A percentile compares a stretch with the other conserved stretches of the same genome.
Evolutionary conservation across 1,284 basidiomycete genomes (phyloP).

Genomic region (Malassezia equina): DNA sequence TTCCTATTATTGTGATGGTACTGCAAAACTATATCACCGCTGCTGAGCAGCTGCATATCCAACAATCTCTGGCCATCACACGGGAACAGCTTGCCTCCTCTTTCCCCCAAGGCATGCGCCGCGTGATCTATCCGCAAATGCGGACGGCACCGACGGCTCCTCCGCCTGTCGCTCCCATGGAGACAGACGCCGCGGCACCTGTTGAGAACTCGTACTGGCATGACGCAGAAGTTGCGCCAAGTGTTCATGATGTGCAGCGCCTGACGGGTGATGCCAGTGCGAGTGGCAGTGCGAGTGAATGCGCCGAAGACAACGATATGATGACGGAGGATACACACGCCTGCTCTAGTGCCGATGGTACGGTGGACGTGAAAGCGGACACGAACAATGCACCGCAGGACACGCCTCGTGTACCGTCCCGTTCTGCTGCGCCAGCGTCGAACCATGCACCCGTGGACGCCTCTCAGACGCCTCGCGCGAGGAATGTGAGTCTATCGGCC

Average conservation of each 20-base stretch:
- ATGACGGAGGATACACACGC: slow-evolving; percentile 26
- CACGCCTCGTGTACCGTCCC: not conserved
- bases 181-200: not conserved
- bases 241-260: not conserved
- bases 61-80: not conserved
- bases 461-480: not conserved
- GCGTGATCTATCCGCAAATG: slow-evolving; percentile 5
- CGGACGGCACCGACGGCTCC: not conserved
- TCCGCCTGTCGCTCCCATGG: not conserved
- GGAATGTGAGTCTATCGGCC: not conserved
- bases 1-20: slow-evolving; percentile 87
- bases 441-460: not conserved
- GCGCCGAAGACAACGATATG: slow-evolving; percentile 41
- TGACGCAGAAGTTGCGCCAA: not conserved
- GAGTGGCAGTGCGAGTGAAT: slow-evolving; percentile 39
- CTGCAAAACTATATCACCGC: slow-evolving; percentile 63
- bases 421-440: not conserved
- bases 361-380: not conserved
- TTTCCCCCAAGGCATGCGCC: not conserved
- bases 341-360: not conserved
- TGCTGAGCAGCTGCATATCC: slow-evolving; percentile 44
- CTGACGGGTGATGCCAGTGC: slow-evolving; percentile 12
- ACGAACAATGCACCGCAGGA: not conserved
- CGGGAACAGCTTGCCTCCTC: not conserved
- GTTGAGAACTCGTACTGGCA: not conserved